These are phyloP conservation scores for Bertia moriformis DNA, from an alignment of 2,329 filamentous ascomycete genomes.

Conservation along the genomic window DNA sequence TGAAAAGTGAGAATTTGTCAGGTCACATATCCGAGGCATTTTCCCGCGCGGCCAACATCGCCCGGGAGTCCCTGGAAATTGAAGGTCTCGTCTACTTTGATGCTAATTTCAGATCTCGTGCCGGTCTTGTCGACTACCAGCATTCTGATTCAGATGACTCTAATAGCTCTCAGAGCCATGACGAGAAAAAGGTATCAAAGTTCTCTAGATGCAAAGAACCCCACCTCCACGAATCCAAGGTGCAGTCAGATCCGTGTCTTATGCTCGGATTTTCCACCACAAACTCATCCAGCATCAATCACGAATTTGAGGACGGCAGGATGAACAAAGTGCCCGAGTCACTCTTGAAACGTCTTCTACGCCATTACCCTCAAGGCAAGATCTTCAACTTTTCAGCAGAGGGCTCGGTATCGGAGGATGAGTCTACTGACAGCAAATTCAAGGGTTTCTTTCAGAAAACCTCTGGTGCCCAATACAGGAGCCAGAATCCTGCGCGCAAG, in stretches of 20 bases:
- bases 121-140: slow-evolving; percentile 6
- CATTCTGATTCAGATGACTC: slow-evolving; percentile 2
- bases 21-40: slow-evolving; percentile 19
- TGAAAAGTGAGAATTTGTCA: slow-evolving; percentile 1
- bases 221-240: slow-evolving; percentile 6
- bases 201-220: too few relatives aligned
- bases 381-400: slow-evolving; percentile 27
- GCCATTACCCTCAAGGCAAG: slow-evolving; percentile 26
- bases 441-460: not conserved
- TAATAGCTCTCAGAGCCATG: slow-evolving; percentile 1
- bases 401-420: slow-evolving; percentile 13
- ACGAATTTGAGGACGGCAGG: slow-evolving; percentile 5
- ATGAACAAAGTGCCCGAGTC: slow-evolving; percentile 17
- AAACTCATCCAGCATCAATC: slow-evolving; percentile 16
- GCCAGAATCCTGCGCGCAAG: not conserved
- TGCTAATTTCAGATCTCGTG: slow-evolving; percentile 6
- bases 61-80: slow-evolving; percentile 23
- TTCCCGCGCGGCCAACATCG: slow-evolving; percentile 25
- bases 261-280: slow-evolving; percentile 23
- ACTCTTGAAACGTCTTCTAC: slow-evolving; percentile 23
- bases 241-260: slow-evolving; percentile 9
- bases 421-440: not conserved
- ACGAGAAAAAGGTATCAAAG: slow-evolving; percentile 3
- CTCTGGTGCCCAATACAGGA: not conserved
- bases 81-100: slow-evolving; percentile 20